Percentiles rank a stretch among this genome's conserved stretches.
Evolutionary conservation across 208 protist species (phyloP).

Genomic region (Leishmania tropica): DNA sequence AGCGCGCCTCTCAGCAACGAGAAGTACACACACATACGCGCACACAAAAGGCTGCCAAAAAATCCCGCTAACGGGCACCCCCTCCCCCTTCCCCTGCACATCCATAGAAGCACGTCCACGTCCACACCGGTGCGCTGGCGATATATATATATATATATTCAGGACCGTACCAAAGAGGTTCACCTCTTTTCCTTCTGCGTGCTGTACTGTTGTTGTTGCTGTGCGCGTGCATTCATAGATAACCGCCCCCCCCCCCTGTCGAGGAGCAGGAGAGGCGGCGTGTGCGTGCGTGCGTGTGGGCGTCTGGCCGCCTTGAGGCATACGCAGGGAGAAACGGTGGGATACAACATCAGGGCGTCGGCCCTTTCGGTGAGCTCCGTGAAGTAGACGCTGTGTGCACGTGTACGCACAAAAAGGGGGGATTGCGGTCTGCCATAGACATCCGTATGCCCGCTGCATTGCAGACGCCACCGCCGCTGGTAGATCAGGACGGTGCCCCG

Average conservation of each 20-base stretch:
- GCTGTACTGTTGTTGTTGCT: neutral
- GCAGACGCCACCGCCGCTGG: neutral
- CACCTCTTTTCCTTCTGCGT: constrained; percentile 4
- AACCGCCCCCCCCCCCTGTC: neutral
- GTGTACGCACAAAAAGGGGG: neutral
- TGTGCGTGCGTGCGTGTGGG: neutral
- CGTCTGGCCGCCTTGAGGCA: too few relatives aligned
- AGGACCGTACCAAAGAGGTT: neutral
- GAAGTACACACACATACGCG: neutral
- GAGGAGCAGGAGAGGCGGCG: neutral
- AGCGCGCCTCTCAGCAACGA: neutral
- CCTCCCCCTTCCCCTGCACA: constrained; percentile 1
- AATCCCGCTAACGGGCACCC: neutral
- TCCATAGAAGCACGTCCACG: neutral
- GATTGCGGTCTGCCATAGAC: neutral
- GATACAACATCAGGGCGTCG: neutral
- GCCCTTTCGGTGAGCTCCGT: neutral
- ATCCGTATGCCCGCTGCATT: neutral
- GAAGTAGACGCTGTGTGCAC: neutral
- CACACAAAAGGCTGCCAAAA: neutral
- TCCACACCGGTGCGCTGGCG: constrained; percentile 7
- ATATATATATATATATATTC: neutral
- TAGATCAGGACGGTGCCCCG: neutral
- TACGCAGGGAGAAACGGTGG: neutral
- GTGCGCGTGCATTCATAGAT: neutral